Evolutionary conservation across 306 rosid species (phyloP), one percentile per base, ranked within the genome.

Genomic region (Cucurbita moschata): DNA sequence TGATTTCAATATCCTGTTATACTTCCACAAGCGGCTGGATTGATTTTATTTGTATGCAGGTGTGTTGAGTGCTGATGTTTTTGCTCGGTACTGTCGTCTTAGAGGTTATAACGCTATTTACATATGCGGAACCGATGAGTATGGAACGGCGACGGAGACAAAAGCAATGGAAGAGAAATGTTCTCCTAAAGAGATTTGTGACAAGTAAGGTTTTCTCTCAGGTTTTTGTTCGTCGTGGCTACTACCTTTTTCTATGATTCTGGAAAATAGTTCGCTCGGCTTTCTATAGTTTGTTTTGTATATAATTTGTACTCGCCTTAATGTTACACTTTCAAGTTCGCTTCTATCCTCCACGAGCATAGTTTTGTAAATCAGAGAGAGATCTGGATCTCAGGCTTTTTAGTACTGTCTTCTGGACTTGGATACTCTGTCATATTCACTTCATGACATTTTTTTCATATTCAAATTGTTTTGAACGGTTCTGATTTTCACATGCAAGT

Each of bases 81-180:
- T 89, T 49, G 99, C 99, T 43, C 88, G 97, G 38, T 94, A 85
- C 74, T 91, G 97, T 46, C 96, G 97, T 1, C 88, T 94, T 60
- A 81, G 97, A 14, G 95, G 86, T 18, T 90, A 94, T 65, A 94
- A 94, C 84, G 75, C 85, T 38, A 86, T 94, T 11, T 94, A 94
- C 83, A 83, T 94, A 2, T 94, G 98, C 43, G 98, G 98, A 19
- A 90, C 98, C 1, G 97, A 90, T 71, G 97, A 90, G 81, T 94
- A 94, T 15, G 98, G 98, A 0, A 94, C 98, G 0, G 96, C 97
- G 1, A 90, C 98, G 1, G 98, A 94, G 85, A 94, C 98, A 12
- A 94, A 94, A 71, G 98, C 98, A 61, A 6, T 94, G 87, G 98
- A 94, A 77, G 98, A 94, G 87, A 89, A 89, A 3, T 87, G 95